Percentiles rank a stretch among this genome's conserved stretches.
These are phyloP conservation scores for Candida golubevii DNA, from an alignment of 805 yeast genomes.

Conservation along the genomic window DNA sequence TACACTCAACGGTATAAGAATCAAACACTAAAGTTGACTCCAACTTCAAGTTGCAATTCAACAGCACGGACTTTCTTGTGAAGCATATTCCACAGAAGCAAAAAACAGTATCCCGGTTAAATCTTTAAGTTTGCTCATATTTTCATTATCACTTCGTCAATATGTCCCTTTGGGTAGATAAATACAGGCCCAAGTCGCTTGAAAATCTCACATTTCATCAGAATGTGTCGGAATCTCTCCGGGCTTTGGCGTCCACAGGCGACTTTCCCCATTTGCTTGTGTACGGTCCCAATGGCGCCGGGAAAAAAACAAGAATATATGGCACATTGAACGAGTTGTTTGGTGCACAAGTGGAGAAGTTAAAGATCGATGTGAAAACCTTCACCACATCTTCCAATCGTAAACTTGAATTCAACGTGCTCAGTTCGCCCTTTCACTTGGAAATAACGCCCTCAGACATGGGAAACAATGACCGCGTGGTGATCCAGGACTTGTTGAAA, in stretches of 20 bases:
- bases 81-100: no score
- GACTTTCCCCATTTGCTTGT: constrained; percentile 91
- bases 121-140: no score
- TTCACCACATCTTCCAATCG: constrained; percentile 70
- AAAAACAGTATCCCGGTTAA: no score
- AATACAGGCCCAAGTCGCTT: constrained; percentile 74
- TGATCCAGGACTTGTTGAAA: constrained; percentile 88
- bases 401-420: constrained; percentile 85
- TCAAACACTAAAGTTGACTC: no score
- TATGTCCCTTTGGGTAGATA: constrained; percentile 97
- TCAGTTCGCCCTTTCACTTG: constrained; percentile 85
- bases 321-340: constrained; percentile 74
- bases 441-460: constrained; percentile 97
- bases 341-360: constrained; percentile 74
- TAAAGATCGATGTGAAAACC: constrained; percentile 83
- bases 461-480: constrained; percentile 93
- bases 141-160: not conserved
- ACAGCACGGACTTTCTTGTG: not conserved
- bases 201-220: constrained; percentile 63
- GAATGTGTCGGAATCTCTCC: constrained; percentile 58
- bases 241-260: constrained; percentile 59
- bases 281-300: constrained; percentile 96
- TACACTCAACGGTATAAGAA: no score
- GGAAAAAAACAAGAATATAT: constrained; percentile 90
- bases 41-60: not conserved